phyloP scores from a whole-genome alignment of 2,329 filamentous ascomycete species.

The Clarireedia homoeocarpa region DNA sequence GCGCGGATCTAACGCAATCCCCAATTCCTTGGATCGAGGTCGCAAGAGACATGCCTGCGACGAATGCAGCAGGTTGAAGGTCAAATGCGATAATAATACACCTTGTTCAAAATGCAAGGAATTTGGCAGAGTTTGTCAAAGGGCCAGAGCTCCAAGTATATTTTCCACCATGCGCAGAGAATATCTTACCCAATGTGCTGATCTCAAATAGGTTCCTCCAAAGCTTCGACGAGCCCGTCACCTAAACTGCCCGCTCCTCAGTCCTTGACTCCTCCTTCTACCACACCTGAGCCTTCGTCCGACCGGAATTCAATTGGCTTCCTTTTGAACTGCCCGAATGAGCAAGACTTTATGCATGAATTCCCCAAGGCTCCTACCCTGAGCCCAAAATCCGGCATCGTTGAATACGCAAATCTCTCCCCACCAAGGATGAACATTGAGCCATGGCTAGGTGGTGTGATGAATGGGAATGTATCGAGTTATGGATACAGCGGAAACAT shows the following conservation, averaged over 20 bases:
- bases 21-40: slow-evolving; percentile 27
- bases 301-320: slow-evolving; percentile 29
- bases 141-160: slow-evolving; percentile 19
- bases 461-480: not conserved
- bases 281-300: slow-evolving; percentile 21
- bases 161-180: not conserved
- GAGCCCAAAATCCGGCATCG: slow-evolving; percentile 13
- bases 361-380: slow-evolving; percentile 24
- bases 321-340: slow-evolving; percentile 25
- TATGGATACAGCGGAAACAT: slow-evolving; percentile 12
- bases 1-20: slow-evolving; percentile 25
- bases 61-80: slow-evolving; percentile 28
- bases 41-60: slow-evolving; percentile 30
- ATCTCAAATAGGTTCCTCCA: slow-evolving; percentile 1
- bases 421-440: slow-evolving; percentile 8
- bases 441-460: slow-evolving; percentile 1
- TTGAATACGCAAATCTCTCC: slow-evolving; percentile 11
- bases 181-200: slow-evolving; percentile 2
- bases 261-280: slow-evolving; percentile 11
- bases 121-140: slow-evolving; percentile 27
- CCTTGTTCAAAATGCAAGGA: slow-evolving; percentile 29
- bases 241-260: slow-evolving; percentile 12
- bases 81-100: slow-evolving; percentile 29
- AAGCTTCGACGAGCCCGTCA: slow-evolving; percentile 17
- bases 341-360: slow-evolving; percentile 25